phyloP scores from a whole-genome alignment of 352 stramenopile genomes.

The Phytophthora boehmeriae region DNA sequence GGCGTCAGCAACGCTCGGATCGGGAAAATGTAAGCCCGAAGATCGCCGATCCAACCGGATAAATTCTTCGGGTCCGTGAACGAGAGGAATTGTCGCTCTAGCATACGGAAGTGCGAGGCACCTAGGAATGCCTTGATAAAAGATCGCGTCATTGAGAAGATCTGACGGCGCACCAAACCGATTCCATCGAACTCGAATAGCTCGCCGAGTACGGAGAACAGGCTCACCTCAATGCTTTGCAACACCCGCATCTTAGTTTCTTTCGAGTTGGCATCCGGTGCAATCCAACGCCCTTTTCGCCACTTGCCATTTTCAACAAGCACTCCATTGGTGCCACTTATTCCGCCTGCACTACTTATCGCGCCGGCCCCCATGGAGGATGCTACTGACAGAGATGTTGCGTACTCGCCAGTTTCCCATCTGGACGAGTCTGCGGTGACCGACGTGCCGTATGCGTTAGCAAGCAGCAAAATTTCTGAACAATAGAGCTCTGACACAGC shows the following conservation, averaged over 20 bases:
- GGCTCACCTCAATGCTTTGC: slow-evolving; percentile 79
- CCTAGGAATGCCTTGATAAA: slow-evolving; percentile 84
- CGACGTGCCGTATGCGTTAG: slow-evolving; percentile 30
- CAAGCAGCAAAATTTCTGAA: slow-evolving; percentile 80
- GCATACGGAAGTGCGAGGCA: slow-evolving; percentile 80
- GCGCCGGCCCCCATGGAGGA: slow-evolving; percentile 11
- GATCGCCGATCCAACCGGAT: slow-evolving; percentile 49
- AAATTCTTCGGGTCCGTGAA: slow-evolving; percentile 78
- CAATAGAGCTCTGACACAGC: slow-evolving; percentile 70
- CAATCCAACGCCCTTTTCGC: slow-evolving; percentile 59
- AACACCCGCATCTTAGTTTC: slow-evolving; percentile 83
- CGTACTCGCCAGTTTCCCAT: slow-evolving; percentile 26
- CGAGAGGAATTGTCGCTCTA: slow-evolving; percentile 84
- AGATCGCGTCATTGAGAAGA: slow-evolving; percentile 84
- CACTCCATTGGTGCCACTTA: slow-evolving; percentile 25
- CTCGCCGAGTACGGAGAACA: slow-evolving; percentile 78
- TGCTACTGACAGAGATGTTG: slow-evolving; percentile 14
- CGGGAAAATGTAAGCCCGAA: slow-evolving; percentile 73
- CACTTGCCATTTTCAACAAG: slow-evolving; percentile 79
- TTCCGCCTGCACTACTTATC: slow-evolving; percentile 20
- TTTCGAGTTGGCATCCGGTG: slow-evolving; percentile 70
- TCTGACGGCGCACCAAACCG: slow-evolving; percentile 76
- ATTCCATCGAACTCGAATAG: slow-evolving; percentile 89
- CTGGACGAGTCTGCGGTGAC: slow-evolving; percentile 3
- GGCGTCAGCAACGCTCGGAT: slow-evolving; percentile 15